Evolutionary conservation across 805 yeast genomes (phyloP).

Genomic region (Torulaspora delbrueckii): DNA sequence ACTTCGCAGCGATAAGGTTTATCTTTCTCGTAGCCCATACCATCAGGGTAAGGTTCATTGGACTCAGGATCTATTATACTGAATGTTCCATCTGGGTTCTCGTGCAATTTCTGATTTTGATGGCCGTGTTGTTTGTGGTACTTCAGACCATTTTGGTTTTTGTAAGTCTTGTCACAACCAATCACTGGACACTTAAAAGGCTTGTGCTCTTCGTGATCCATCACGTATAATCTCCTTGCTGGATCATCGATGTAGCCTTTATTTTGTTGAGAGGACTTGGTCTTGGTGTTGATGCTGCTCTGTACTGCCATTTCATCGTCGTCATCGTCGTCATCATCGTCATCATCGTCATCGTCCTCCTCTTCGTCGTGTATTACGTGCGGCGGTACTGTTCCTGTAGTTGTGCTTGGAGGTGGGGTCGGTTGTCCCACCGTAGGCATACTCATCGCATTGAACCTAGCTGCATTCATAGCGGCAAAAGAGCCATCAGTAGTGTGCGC

Average conservation of each 20-base stretch:
- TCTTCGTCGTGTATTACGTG: slow-evolving; percentile 16
- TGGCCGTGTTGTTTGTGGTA: slow-evolving; percentile 96
- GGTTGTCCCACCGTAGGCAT: slow-evolving; percentile 15
- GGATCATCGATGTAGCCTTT: slow-evolving; percentile 91
- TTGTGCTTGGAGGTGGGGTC: slow-evolving; percentile 12
- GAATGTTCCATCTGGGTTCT: slow-evolving; percentile 88
- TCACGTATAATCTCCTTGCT: slow-evolving; percentile 86
- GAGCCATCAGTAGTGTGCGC: slow-evolving; percentile 4
- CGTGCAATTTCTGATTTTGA: slow-evolving; percentile 87
- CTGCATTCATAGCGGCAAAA: slow-evolving; percentile 2
- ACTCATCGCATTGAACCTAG: slow-evolving; percentile 11
- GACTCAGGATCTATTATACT: slow-evolving; percentile 88
- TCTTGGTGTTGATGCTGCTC: slow-evolving; percentile 11
- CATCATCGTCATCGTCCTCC: slow-evolving; percentile 25
- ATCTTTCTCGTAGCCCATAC: slow-evolving; percentile 92
- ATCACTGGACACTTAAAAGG: slow-evolving; percentile 97
- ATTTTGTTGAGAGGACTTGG: slow-evolving; percentile 13
- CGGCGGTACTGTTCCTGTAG: slow-evolving; percentile 15
- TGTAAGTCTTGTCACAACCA: slow-evolving; percentile 96
- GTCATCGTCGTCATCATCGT: slow-evolving; percentile 26
- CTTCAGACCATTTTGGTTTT: slow-evolving; percentile 95
- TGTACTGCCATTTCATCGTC: slow-evolving; percentile 26
- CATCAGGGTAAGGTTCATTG: slow-evolving; percentile 86
- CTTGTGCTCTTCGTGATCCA: slow-evolving; percentile 86
- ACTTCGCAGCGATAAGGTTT: slow-evolving; percentile 98